Base-by-base conservation (phyloP, 768 basidiomycete species). In the Solioccasus polychromus region DNA sequence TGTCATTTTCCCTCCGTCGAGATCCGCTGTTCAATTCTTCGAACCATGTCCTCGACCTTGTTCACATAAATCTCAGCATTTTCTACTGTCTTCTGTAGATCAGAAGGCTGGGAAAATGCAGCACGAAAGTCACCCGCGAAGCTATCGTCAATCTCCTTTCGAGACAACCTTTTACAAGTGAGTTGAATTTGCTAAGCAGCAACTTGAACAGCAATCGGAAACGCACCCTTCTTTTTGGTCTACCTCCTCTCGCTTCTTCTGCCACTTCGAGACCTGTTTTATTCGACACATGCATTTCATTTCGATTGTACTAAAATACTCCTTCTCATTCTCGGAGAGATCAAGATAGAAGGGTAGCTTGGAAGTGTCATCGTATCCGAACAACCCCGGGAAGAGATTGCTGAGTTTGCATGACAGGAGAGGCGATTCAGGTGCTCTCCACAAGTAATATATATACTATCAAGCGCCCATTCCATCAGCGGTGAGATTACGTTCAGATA, bases 381-480 rank as follows among this genome's bases (percentile, higher is more conserved):
- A 24, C 17, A 48, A 63, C 7, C 59, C 60, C 8, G 63, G 65
- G 29, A 66, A 67, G 35, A 61, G 55, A 42, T 65, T 52, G 5
- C 59, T 55, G 24, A 65, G 44, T 18, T 43, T 38, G 29, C 47
- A 47, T 12, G 35, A 39, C 0, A 66, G 35, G 9, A 63, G 43
- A 45, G 49, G 59, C 22, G 59, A 57, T 34, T 66, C 65, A 4
- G 61, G 57, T 9, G 61, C 48, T 1, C 53, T 55, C 63, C 56
- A 54, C 44, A 65, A 43, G 38, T 65, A 54, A 44, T 67, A 53
- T 1, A 67, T 46, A 18, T 67, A 53, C 63, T 65, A 34, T 5
- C 24, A 35, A 5, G 17, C 8, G 17, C 23, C 8, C 30, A 8
- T 22, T n/a, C n/a, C 14, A n/a, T 55, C 32, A 48, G 15, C 20